Conservation (phyloP, 345 rosid species). For the Lenwebbia sp. region DNA sequence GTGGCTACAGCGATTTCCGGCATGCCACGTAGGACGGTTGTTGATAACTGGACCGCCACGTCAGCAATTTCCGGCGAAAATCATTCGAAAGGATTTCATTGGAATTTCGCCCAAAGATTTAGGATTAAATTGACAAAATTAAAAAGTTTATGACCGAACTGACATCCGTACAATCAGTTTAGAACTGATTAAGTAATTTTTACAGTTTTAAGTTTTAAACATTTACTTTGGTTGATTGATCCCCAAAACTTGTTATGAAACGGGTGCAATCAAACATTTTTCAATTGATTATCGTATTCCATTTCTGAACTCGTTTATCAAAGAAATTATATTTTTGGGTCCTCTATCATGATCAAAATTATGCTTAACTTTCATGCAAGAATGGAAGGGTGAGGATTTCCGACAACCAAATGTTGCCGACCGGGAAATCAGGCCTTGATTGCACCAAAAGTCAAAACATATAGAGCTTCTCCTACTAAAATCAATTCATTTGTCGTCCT, state of each 20-base stretch:
- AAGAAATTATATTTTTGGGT: background rate
- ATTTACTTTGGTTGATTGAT: background rate
- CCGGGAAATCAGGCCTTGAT: background rate
- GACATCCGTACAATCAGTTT: background rate
- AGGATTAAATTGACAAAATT: background rate
- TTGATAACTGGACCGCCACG: background rate
- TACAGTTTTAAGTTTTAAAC: background rate
- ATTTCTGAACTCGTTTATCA: background rate
- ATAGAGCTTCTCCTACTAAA: background rate
- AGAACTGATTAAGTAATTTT: background rate
- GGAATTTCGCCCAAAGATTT: background rate
- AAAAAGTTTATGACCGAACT: no score
- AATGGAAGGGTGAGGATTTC: background rate
- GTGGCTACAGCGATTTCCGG: background rate
- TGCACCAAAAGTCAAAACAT: background rate
- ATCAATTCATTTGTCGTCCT: background rate
- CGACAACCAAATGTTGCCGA: background rate
- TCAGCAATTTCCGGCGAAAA: fast-evolving
- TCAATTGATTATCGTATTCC: background rate
- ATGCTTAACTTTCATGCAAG: background rate
- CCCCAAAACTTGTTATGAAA: background rate
- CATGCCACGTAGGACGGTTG: background rate
- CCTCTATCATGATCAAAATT: background rate
- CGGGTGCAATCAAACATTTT: background rate
- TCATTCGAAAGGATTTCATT: background rate